Evolutionary conservation across 345 rosid species (phyloP).

Genomic region (Cardamine chenopodiifolia): DNA sequence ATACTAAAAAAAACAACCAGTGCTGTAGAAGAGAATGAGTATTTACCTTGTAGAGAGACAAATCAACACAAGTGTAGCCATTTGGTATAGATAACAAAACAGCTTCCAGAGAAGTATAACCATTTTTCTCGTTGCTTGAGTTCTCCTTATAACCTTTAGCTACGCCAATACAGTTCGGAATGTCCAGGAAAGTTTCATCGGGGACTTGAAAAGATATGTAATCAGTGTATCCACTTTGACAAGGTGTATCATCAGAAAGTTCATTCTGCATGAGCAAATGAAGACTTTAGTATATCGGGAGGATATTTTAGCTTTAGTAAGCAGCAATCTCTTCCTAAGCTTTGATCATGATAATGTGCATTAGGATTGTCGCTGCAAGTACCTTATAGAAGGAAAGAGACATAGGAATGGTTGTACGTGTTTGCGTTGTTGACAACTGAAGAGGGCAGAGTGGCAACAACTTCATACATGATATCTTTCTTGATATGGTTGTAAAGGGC

Average conservation of each 20-base stretch:
- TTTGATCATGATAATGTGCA: constrained; percentile 7
- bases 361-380: constrained; percentile 14
- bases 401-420: constrained; percentile 51
- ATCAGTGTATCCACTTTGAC: constrained; percentile 55
- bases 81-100: constrained; percentile 62
- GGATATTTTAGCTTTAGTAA: constrained; percentile 26
- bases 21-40: constrained; percentile 10
- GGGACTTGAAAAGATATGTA: constrained; percentile 71
- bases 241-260: constrained; percentile 40
- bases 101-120: constrained; percentile 60
- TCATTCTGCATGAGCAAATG: constrained; percentile 46
- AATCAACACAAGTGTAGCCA: constrained; percentile 70
- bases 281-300: constrained; percentile 12
- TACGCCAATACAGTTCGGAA: constrained; percentile 62
- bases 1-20: neutral
- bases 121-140: constrained; percentile 42
- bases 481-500: constrained; percentile 81
- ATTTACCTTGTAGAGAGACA: constrained; percentile 82
- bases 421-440: constrained; percentile 50
- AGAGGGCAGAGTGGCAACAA: constrained; percentile 67
- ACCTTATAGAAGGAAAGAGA: constrained; percentile 85
- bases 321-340: constrained; percentile 23
- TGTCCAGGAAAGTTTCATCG: constrained; percentile 49
- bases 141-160: constrained; percentile 57
- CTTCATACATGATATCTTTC: constrained; percentile 64